Conservation (phyloP, 345 rosid species). For the Moricandia moricandioides region DNA sequence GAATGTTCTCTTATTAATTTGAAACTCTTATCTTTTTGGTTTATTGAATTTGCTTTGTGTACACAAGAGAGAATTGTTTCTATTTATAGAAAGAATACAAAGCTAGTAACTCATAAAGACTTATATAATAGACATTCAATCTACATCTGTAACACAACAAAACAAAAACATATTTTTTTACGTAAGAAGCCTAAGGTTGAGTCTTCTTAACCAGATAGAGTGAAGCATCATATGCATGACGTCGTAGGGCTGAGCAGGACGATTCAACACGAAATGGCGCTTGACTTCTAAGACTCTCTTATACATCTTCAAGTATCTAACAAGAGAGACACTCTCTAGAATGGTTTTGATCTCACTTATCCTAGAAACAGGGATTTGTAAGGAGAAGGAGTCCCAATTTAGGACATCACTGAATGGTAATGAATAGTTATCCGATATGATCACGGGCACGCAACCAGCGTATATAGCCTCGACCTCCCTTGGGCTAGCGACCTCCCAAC, state of each 20-base stretch:
- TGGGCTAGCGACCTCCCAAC: slow-evolving; percentile 36
- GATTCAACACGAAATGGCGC: slow-evolving; percentile 55
- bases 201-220: slow-evolving; percentile 65
- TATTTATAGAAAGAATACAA: slow-evolving; percentile 12
- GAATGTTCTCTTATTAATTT: neutral
- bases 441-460: slow-evolving; percentile 60
- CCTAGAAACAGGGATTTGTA: slow-evolving; percentile 43
- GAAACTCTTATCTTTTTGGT: neutral
- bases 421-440: slow-evolving; percentile 54
- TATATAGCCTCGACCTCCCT: slow-evolving; percentile 64
- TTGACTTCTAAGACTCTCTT: slow-evolving; percentile 42
- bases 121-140: neutral
- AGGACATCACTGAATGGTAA: slow-evolving; percentile 61
- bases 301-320: slow-evolving; percentile 47
- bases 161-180: neutral
- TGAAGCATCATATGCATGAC: slow-evolving; percentile 64
- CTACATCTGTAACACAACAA: neutral
- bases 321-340: slow-evolving; percentile 40
- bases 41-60: neutral
- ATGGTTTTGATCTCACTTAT: slow-evolving; percentile 49
- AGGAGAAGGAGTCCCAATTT: slow-evolving; percentile 59
- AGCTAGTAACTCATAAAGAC: neutral
- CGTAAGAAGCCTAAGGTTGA: slow-evolving; percentile 44
- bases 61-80: neutral
- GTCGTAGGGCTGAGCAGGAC: slow-evolving; percentile 58